These are phyloP conservation scores for Trichoderma reesei DNA, from an alignment of 495 filamentous ascomycete species.

Conservation along the genomic window DNA sequence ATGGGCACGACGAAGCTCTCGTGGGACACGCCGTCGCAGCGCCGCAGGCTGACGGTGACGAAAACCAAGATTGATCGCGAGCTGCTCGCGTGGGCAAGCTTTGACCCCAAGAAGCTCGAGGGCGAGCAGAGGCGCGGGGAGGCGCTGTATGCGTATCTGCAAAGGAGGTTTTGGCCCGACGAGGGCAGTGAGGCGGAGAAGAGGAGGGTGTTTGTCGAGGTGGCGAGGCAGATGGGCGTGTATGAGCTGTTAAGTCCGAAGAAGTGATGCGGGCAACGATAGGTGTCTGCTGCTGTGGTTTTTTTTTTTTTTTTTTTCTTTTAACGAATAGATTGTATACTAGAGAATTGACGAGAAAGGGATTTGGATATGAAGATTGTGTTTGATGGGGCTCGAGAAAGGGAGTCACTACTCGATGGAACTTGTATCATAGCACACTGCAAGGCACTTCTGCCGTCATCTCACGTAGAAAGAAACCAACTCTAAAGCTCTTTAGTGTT, in stretches of 20 bases:
- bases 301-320: too few relatives aligned
- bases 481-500: too few relatives aligned
- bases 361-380: not conserved
- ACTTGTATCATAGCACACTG: too few relatives aligned
- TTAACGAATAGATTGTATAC: not conserved
- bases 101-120: not conserved
- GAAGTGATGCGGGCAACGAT: constrained; percentile 1
- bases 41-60: constrained; percentile 25
- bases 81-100: constrained; percentile 15
- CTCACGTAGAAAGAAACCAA: too few relatives aligned
- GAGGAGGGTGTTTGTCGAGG: constrained; percentile 31
- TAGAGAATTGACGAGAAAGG: not conserved
- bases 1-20: constrained; percentile 27
- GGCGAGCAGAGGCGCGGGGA: constrained; percentile 16
- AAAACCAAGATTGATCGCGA: constrained; percentile 22
- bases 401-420: too few relatives aligned
- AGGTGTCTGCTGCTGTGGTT: not conserved
- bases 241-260: constrained; percentile 23
- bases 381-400: not conserved
- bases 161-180: constrained; percentile 22
- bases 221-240: constrained; percentile 49
- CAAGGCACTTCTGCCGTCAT: too few relatives aligned
- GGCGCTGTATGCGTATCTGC: constrained; percentile 28
- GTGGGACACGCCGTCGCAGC: constrained; percentile 24
- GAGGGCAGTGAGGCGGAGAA: constrained; percentile 21